Evolutionary conservation across 1,284 basidiomycete genomes (phyloP).

Genomic region (Malassezia sympodialis): DNA sequence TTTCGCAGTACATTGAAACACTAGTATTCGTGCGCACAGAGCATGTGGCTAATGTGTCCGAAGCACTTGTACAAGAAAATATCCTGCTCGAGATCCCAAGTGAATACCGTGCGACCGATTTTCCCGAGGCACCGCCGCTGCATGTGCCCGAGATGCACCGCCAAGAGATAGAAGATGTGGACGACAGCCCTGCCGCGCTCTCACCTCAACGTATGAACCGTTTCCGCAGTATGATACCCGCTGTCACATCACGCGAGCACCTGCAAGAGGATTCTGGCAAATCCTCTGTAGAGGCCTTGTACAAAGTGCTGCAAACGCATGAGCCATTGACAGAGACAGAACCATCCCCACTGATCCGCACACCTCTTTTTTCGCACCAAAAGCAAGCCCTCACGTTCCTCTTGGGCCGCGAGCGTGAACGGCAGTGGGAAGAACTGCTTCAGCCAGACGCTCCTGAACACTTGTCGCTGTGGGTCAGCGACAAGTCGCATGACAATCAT

Average conservation of each 20-base stretch:
- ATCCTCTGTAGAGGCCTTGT: background rate
- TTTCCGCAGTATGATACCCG: background rate
- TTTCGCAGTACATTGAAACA: slow-evolving; percentile 13
- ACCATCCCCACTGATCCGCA: slow-evolving; percentile 66
- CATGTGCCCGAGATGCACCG: background rate
- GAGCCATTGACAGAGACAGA: slow-evolving; percentile 77
- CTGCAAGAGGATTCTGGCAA: background rate
- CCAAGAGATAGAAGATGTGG: background rate
- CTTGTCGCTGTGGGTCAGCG: slow-evolving; percentile 67
- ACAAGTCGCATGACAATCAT: slow-evolving; percentile 14
- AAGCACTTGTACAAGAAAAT: slow-evolving; percentile 2
- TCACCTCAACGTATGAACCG: background rate
- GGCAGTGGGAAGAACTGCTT: slow-evolving; percentile 25
- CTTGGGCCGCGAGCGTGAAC: slow-evolving; percentile 66
- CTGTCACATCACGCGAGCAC: background rate
- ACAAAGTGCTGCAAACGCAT: slow-evolving; percentile 50
- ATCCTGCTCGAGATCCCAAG: slow-evolving; percentile 3
- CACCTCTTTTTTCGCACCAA: slow-evolving; percentile 90
- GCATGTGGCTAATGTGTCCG: background rate
- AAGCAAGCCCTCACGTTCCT: slow-evolving; percentile 94
- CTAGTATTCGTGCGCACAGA: slow-evolving; percentile 5
- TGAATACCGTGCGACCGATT: slow-evolving; percentile 8
- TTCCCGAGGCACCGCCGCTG: slow-evolving; percentile 4
- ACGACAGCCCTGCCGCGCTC: background rate
- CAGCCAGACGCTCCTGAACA: slow-evolving; percentile 2